Evolutionary conservation across 441 rosid genomes (phyloP).

Genomic region (Croton laevigatus): DNA sequence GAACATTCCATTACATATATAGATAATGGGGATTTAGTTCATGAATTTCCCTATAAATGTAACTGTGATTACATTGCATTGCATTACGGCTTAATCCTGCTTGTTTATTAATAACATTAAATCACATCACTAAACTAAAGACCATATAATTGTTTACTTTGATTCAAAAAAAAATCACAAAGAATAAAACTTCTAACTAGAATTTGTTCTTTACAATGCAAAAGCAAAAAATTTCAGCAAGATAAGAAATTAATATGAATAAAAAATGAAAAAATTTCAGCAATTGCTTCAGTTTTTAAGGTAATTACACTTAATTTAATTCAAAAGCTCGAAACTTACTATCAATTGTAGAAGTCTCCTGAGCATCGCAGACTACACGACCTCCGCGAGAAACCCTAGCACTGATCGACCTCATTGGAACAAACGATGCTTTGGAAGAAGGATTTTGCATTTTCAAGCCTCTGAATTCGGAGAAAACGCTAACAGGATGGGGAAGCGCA

Average conservation of each 20-base stretch:
- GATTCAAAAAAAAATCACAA: background rate
- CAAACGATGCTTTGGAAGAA: constrained; percentile 18
- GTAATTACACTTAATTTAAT: background rate
- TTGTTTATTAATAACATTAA: background rate
- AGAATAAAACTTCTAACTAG: background rate
- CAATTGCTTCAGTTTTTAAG: background rate
- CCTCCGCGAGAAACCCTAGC: constrained; percentile 27
- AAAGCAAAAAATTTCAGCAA: background rate
- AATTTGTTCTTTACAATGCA: background rate
- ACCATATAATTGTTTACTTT: no score
- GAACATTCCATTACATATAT: no score
- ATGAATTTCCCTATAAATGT: no score
- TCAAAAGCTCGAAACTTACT: constrained; percentile 20
- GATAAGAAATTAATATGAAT: background rate
- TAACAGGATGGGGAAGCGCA: constrained; percentile 21
- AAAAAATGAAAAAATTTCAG: background rate
- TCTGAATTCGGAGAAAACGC: constrained; percentile 34
- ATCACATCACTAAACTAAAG: background rate
- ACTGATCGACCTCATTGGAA: constrained; percentile 26
- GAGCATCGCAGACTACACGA: constrained; percentile 55
- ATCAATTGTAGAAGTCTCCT: constrained; percentile 40
- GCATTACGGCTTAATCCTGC: background rate
- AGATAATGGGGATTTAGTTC: no score
- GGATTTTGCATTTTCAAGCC: constrained; percentile 44
- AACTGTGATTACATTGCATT: no score